Base-by-base conservation (phyloP, 129 eudicot species). In the Arctium minus region DNA sequence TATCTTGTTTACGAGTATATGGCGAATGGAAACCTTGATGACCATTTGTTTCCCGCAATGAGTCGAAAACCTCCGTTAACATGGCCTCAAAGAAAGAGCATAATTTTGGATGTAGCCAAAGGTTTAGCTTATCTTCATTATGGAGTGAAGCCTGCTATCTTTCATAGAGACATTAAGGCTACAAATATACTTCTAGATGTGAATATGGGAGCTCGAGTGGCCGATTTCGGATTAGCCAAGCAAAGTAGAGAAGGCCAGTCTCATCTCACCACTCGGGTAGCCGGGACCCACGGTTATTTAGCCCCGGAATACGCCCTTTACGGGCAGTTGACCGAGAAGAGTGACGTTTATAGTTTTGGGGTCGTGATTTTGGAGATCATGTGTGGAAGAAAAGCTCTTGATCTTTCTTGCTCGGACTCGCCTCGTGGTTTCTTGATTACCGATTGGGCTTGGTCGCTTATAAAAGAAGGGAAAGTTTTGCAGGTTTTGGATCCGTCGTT, bases 301-400 rank as follows among this genome's bases (percentile, higher is more conserved):
- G 97, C 97, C 1, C 97, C 97, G 22, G 97, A 93, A 73, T 93
- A 93, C 36, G 97, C 97, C 0, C 89, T 93, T 6, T 93, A 93
- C 5, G 98, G 98, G 30, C 96, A 91, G 56, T 71, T 93, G 72
- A 91, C 97, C 6, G 97, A 91, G 77, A 93, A 93, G 73, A 89
- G 96, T 60, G 97, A 93, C 67, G 98, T 93, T 17, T 93, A 93
- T 68, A 93, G 98, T 85, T 93, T 91, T 80, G 98, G 98, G 33
- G 94, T 89, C 0, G 96, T 93, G 38, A 72, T 93, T 77, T 75
- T 93, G 76, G 98, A 93, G 85, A 91, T 93, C 10, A 89, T 93
- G 96, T 91, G 94, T 46, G 98, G 98, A 73, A 91, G 94, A 73
- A 93, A 86, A 81, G 97, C 96, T 72, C 91, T 93, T 10, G 97